These are phyloP conservation scores for Colletotrichum godetiae DNA, from an alignment of 2,329 filamentous ascomycete genomes.

Conservation along the genomic window DNA sequence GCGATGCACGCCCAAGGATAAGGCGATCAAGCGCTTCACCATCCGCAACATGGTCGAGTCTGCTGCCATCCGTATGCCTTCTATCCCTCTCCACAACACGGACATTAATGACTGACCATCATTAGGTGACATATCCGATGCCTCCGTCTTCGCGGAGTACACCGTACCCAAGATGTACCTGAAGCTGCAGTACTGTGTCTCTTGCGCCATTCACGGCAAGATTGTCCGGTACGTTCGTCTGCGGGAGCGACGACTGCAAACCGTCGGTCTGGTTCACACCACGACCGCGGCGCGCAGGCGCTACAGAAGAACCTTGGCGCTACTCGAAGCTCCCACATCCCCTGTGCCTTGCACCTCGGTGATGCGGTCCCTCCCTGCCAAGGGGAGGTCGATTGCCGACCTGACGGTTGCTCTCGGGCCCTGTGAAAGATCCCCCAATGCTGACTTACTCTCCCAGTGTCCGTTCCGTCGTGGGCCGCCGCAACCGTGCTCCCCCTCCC, in stretches of 20 bases:
- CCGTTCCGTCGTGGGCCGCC: conserved; percentile 94
- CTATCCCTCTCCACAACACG: not conserved
- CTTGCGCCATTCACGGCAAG: conserved; percentile 99
- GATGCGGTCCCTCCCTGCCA: not conserved
- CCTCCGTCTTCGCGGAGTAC: conserved; percentile 99
- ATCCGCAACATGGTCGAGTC: conserved; percentile 99
- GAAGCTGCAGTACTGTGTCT: conserved; percentile 99
- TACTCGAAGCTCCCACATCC: conserved; percentile 45
- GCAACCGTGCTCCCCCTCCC: conserved; percentile 98
- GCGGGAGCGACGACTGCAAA: conserved; percentile 69
- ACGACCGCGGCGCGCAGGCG: conserved; percentile 53
- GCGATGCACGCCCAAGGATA: conserved; percentile 97
- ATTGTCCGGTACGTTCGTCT: conserved; percentile 95
- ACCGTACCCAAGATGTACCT: conserved; percentile 99
- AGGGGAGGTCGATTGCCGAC: not conserved
- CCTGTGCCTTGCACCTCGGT: not conserved
- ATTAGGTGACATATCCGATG: conserved; percentile 99
- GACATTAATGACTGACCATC: conserved; percentile 20
- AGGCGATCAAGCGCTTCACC: conserved; percentile 99
- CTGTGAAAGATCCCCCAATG: conserved; percentile 29
- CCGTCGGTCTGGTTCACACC: conserved; percentile 11
- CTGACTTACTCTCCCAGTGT: conserved; percentile 75
- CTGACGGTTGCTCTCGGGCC: conserved; percentile 1
- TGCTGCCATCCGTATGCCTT: conserved; percentile 94
- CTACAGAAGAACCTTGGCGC: conserved; percentile 72